Percentiles rank a stretch among this genome's conserved stretches.
Evolutionary conservation across 257 asterid genomes (phyloP).

Genomic region (Lithospermum erythrorhizon): DNA sequence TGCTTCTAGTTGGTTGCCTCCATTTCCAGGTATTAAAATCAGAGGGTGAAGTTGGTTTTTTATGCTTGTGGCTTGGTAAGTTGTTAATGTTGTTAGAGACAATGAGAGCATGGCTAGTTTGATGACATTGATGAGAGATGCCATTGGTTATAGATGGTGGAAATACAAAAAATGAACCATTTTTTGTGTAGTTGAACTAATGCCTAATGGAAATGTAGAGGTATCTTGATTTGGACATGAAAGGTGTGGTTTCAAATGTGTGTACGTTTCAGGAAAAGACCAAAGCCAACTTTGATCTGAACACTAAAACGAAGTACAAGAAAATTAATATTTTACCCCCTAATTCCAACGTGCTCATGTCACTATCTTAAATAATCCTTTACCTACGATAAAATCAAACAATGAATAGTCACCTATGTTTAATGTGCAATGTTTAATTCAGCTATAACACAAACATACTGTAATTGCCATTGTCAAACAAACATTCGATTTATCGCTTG

Average conservation of each 20-base stretch:
- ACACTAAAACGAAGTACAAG: no score
- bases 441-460: no score
- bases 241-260: neutral
- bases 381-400: no score
- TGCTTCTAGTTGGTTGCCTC: constrained; percentile 90
- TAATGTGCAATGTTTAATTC: no score
- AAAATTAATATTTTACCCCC: no score
- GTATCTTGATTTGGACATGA: neutral
- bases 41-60: constrained; percentile 35
- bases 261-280: neutral
- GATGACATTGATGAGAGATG: constrained; percentile 2
- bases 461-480: no score
- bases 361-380: no score
- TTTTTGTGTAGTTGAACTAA: neutral
- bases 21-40: constrained; percentile 68
- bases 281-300: no score
- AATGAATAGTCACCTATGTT: no score
- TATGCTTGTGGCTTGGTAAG: constrained; percentile 17
- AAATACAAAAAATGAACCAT: neutral
- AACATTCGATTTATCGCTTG: no score
- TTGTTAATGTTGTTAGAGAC: constrained; percentile 22
- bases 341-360: no score
- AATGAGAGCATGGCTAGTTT: constrained; percentile 19
- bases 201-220: neutral
- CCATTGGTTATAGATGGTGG: neutral